These are phyloP conservation scores for Persicaria maculosa DNA, from an alignment of 148 eudicot genomes.

Conservation along the genomic window DNA sequence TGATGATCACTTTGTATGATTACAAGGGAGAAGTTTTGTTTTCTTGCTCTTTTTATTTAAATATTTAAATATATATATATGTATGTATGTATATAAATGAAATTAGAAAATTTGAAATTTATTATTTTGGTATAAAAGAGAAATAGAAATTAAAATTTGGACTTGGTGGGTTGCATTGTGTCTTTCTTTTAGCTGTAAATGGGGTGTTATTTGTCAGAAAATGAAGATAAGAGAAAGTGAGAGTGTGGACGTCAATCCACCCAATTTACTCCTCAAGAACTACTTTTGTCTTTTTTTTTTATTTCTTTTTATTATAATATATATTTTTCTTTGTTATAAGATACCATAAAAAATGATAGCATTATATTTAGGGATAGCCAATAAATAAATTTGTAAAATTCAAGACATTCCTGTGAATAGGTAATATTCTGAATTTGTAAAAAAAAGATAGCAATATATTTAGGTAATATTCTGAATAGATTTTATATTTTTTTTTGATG, in stretches of 20 bases:
- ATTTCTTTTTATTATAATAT: neutral
- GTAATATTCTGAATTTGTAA: too few relatives aligned
- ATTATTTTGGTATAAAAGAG: neutral
- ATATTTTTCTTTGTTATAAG: neutral
- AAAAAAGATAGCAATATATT: too few relatives aligned
- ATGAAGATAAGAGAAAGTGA: slow-evolving; percentile 6
- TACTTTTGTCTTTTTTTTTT: neutral
- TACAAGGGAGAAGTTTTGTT: neutral
- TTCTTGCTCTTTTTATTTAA: neutral
- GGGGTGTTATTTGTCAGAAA: slow-evolving; percentile 9
- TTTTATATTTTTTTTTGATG: too few relatives aligned
- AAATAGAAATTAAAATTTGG: neutral
- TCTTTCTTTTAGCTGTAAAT: slow-evolving; percentile 10
- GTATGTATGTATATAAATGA: neutral
- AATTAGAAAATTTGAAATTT: neutral
- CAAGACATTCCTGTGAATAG: too few relatives aligned
- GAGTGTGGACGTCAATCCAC: slow-evolving; percentile 12
- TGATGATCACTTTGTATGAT: slow-evolving; percentile 5
- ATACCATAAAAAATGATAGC: too few relatives aligned
- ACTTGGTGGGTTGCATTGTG: slow-evolving; percentile 13
- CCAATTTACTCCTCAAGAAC: slow-evolving; percentile 13
- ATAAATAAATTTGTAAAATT: too few relatives aligned
- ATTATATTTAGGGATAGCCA: neutral
- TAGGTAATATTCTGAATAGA: too few relatives aligned
- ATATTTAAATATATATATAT: neutral